Evolutionary conservation across 2,329 filamentous ascomycete genomes (phyloP).

Genomic region (Ophiostoma ulmi): DNA sequence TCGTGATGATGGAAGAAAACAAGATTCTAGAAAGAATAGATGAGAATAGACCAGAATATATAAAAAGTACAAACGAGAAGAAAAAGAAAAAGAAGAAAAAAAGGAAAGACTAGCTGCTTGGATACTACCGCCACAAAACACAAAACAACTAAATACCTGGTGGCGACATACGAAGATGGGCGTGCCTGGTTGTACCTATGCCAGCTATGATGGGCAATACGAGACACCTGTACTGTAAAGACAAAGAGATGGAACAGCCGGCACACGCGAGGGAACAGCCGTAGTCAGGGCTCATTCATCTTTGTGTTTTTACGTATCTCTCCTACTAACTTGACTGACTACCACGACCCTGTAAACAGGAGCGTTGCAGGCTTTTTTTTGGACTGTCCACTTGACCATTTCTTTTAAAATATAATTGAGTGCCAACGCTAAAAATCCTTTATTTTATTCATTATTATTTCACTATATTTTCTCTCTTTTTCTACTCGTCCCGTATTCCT

Average conservation of each 20-base stretch:
- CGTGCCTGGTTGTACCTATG: background rate
- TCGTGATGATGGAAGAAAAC: background rate
- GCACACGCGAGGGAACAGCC: constrained; percentile 6
- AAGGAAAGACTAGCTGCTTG: background rate
- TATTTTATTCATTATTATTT: background rate
- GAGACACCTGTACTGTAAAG: background rate
- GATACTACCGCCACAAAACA: background rate
- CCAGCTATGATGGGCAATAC: constrained; percentile 7
- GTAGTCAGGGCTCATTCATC: constrained; percentile 7
- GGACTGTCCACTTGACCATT: background rate
- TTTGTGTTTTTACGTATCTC: background rate
- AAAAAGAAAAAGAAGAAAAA: background rate
- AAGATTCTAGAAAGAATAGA: background rate
- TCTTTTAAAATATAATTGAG: background rate
- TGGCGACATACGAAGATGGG: background rate
- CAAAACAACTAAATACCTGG: background rate
- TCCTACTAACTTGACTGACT: background rate
- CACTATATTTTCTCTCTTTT: background rate
- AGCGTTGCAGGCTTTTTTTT: background rate
- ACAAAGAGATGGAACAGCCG: background rate
- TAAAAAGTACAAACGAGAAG: background rate
- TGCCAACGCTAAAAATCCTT: background rate
- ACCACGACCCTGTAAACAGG: background rate
- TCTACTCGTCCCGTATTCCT: background rate
- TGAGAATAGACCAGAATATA: background rate